These are phyloP conservation scores for Cornus controversa DNA, from an alignment of 148 eudicot genomes.

Conservation along the genomic window DNA sequence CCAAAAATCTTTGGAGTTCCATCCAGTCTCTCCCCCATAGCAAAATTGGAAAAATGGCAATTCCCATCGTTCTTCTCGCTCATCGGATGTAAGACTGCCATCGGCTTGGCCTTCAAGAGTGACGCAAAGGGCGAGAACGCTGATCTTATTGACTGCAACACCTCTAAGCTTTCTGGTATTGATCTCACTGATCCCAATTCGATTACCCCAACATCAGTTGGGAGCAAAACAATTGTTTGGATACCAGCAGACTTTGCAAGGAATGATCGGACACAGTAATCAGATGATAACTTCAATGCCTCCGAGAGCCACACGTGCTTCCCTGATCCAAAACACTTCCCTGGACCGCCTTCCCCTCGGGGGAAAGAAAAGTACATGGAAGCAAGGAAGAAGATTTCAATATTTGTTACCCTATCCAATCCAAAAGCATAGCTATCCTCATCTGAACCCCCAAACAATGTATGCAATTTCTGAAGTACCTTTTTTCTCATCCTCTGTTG, in stretches of 20 bases:
- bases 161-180: conserved; percentile 48
- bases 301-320: conserved; percentile 65
- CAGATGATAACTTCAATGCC: conserved; percentile 40
- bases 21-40: conserved; percentile 23
- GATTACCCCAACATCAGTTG: conserved; percentile 76
- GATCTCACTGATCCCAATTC: conserved; percentile 81
- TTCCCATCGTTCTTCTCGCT: conserved; percentile 37
- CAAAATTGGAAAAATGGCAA: conserved; percentile 23
- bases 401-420: conserved; percentile 79
- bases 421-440: conserved; percentile 74
- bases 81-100: conserved; percentile 19
- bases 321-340: conserved; percentile 61
- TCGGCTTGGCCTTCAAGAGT: conserved; percentile 26
- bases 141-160: conserved; percentile 44
- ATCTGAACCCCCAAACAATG: conserved; percentile 66
- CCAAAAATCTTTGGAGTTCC: conserved; percentile 66
- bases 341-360: conserved; percentile 72
- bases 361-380: conserved; percentile 91
- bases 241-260: conserved; percentile 78
- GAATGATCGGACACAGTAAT: conserved; percentile 70
- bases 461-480: conserved; percentile 76
- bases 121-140: conserved; percentile 39
- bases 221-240: conserved; percentile 75
- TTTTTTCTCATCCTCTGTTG: conserved; percentile 79
- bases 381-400: conserved; percentile 84